phyloP scores from a whole-genome alignment of 768 basidiomycete genomes.

The Roridomyces roridus region DNA sequence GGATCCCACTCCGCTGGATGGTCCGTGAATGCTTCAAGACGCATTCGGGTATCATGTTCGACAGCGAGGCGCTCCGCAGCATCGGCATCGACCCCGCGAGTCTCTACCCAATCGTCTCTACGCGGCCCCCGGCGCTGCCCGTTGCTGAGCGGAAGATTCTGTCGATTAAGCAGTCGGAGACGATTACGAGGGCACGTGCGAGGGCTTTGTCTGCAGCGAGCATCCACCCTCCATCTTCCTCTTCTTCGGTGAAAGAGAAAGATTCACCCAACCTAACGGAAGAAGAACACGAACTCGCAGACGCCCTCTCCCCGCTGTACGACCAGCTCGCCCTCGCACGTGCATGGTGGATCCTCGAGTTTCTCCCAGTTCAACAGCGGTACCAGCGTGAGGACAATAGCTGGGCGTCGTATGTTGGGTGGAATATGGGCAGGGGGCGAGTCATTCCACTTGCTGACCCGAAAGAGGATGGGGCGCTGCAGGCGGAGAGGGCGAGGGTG shows the following conservation, averaged over 20 bases:
- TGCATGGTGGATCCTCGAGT: conserved; percentile 70
- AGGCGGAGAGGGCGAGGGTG: conserved; percentile 30
- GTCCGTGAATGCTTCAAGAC: conserved; percentile 66
- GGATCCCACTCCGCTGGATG: conserved; percentile 70
- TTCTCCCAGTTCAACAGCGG: conserved; percentile 43
- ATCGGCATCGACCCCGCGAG: conserved; percentile 47
- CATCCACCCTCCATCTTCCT: neutral
- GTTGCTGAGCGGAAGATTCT: conserved; percentile 26
- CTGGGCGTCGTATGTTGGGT: conserved; percentile 33
- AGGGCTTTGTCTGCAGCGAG: too few species aligned
- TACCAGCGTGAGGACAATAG: conserved; percentile 40
- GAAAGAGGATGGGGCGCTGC: conserved; percentile 35
- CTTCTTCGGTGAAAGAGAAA: neutral
- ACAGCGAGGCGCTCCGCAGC: conserved; percentile 44
- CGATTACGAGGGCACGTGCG: neutral
- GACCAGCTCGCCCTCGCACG: conserved; percentile 52
- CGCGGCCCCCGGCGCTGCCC: conserved; percentile 37
- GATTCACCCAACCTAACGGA: conserved; percentile 32
- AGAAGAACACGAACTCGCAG: conserved; percentile 59
- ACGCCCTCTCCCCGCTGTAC: conserved; percentile 53
- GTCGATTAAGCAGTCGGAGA: conserved; percentile 17
- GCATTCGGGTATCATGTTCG: conserved; percentile 64
- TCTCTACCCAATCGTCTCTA: conserved; percentile 41
- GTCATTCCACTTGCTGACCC: conserved; percentile 34
- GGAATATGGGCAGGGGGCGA: conserved; percentile 45